Evolutionary conservation across 148 eudicot genomes (phyloP).

Genomic region (Vaccinium macrocarpon): DNA sequence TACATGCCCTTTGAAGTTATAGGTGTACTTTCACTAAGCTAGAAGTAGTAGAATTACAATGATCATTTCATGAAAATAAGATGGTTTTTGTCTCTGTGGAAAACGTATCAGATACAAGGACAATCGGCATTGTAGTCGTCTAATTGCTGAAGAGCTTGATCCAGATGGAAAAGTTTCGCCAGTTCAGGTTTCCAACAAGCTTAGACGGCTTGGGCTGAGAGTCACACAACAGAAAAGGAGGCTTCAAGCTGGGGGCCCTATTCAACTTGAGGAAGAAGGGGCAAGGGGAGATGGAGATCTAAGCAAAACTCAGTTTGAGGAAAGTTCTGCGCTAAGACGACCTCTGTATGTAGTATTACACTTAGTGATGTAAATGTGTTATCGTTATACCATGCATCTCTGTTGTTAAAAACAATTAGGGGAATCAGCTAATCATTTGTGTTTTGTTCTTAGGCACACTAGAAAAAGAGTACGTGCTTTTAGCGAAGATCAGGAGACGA

Average conservation of each 20-base stretch:
- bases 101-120: slow-evolving; percentile 56
- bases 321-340: slow-evolving; percentile 29
- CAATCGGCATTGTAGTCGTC: slow-evolving; percentile 42
- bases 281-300: slow-evolving; percentile 22
- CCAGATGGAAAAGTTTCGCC: slow-evolving; percentile 51
- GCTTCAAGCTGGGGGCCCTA: slow-evolving; percentile 22
- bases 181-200: slow-evolving; percentile 54
- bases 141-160: slow-evolving; percentile 65
- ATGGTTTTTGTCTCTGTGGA: slow-evolving; percentile 13
- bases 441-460: slow-evolving; percentile 41
- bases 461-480: slow-evolving; percentile 78
- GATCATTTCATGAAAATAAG: slow-evolving; percentile 2
- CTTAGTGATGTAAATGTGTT: background rate
- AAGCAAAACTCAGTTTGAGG: slow-evolving; percentile 25
- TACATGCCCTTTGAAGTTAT: background rate
- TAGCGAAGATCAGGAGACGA: slow-evolving; percentile 59
- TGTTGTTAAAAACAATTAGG: background rate
- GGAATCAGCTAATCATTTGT: background rate
- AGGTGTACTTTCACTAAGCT: background rate
- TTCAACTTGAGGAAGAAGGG: slow-evolving; percentile 27
- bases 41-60: background rate
- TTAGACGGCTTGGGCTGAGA: slow-evolving; percentile 61
- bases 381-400: background rate
- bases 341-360: slow-evolving; percentile 44
- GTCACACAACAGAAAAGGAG: slow-evolving; percentile 42